Conservation (phyloP, 2,329 filamentous ascomycete species). For the Paraphoma chrysanthemicola region DNA sequence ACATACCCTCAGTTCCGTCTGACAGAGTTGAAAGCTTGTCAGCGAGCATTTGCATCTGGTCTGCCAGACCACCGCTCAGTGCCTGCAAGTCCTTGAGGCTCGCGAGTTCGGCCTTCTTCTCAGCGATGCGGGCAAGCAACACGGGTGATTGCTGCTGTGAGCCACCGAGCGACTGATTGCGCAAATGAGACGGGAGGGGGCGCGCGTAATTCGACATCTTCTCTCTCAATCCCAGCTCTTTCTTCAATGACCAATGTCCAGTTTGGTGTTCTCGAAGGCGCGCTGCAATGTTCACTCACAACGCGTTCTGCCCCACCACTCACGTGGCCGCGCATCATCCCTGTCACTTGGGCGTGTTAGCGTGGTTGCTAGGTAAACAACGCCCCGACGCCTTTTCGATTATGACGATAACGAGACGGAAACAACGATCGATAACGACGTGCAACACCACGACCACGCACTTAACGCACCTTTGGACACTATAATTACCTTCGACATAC, state of each 20-base stretch:
- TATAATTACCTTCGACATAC: slow-evolving; percentile 45
- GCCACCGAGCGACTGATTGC: slow-evolving; percentile 52
- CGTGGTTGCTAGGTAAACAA: slow-evolving; percentile 46
- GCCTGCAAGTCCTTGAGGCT: slow-evolving; percentile 79
- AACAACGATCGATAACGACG: slow-evolving; percentile 36
- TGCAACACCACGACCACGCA: slow-evolving; percentile 17
- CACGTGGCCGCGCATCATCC: slow-evolving; percentile 25
- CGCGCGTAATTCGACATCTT: slow-evolving; percentile 51
- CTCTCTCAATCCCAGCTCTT: not conserved
- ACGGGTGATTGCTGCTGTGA: slow-evolving; percentile 69
- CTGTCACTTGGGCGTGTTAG: slow-evolving; percentile 8
- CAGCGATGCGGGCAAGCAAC: slow-evolving; percentile 77
- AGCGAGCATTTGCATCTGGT: slow-evolving; percentile 83
- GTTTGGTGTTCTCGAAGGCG: not conserved
- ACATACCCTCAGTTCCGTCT: slow-evolving; percentile 78
- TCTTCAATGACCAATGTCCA: not conserved
- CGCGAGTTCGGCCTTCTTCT: slow-evolving; percentile 85
- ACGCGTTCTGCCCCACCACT: slow-evolving; percentile 34
- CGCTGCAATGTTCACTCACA: not conserved
- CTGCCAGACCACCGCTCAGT: slow-evolving; percentile 77
- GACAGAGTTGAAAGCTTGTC: slow-evolving; percentile 79
- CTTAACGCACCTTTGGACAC: slow-evolving; percentile 5
- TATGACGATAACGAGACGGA: slow-evolving; percentile 33
- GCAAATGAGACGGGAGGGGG: slow-evolving; percentile 69
- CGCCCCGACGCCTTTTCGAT: slow-evolving; percentile 27